Percentiles rank a stretch among this genome's conserved stretches.
Evolutionary conservation across 129 eudicot genomes (phyloP).

Genomic region (Artemisia annua): DNA sequence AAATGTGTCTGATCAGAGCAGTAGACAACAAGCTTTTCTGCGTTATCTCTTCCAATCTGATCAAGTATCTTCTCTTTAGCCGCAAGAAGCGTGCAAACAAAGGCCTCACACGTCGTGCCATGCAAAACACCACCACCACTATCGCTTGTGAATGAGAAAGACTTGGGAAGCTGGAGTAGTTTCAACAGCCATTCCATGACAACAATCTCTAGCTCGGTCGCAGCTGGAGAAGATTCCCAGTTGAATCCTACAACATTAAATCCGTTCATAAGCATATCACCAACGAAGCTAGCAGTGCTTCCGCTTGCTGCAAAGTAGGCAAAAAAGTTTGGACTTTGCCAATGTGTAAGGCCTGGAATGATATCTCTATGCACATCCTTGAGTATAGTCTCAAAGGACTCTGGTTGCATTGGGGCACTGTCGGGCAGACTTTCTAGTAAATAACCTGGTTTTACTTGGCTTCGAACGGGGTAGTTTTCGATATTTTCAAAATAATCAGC

Average conservation of each 20-base stretch:
- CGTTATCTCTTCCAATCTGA: neutral
- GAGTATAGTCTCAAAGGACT: neutral
- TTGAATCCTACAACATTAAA: neutral
- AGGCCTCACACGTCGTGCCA: slow-evolving; percentile 1
- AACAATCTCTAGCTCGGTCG: neutral
- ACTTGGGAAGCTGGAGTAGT: neutral
- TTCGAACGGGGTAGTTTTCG: too few relatives aligned
- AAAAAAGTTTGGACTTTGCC: neutral
- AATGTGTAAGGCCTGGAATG: neutral
- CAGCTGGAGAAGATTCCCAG: neutral
- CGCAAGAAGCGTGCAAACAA: neutral
- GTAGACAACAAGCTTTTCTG: slow-evolving; percentile 32
- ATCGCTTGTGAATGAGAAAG: neutral
- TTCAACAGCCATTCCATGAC: neutral
- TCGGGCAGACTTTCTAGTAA: too few relatives aligned
- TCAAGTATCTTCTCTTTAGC: neutral
- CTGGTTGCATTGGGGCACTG: neutral
- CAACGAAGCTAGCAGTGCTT: neutral
- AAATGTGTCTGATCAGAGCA: slow-evolving; percentile 47
- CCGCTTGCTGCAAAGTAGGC: neutral
- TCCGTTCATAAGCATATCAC: neutral
- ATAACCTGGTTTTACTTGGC: too few relatives aligned
- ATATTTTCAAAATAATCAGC: too few relatives aligned
- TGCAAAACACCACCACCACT: neutral
- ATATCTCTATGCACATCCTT: neutral